Evolutionary conservation across 495 filamentous ascomycete genomes (phyloP), one percentile per base, ranked within the genome.

Genomic region (Podospora australis): DNA sequence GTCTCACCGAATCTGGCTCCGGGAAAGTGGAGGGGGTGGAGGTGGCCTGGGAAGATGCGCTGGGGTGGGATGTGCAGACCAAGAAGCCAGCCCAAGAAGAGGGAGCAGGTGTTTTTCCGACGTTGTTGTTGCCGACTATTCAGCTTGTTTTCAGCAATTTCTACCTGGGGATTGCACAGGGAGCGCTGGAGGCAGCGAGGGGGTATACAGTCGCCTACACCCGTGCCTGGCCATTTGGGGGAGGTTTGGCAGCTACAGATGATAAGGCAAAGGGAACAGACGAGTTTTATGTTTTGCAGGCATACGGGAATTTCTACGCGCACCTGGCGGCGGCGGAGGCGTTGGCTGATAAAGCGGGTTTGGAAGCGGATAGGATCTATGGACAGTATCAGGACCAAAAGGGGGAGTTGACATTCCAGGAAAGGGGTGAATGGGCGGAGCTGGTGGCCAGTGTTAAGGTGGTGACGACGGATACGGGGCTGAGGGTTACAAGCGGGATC

Each of bases 101-200:
- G 1, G 57, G 81, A 38, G 52, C 62, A 17, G 71, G 76, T 53
- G 67, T 70, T 2, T 82, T 72, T 45, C 70, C 70, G 4, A 71
- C 63, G 28, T 52, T 82, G 16, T 60, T 81, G 8, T 70, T 82
- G 0, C 78, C 78, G 14, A 78, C 75, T 10, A 79, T 82, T 53
- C 79, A 81, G 52, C 72, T 82, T 1, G 75, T 80, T 47, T 83
- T 82, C 63, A 67, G 65, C 49, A 80, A 81, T 55, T 80, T 83
- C 59, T 80, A 83, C 57, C 65, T 81, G 13, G 79, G 79, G 28
- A 81, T 82, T 43, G 74, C 78, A 2, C 64, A 69, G 8, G 79
- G 78, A 0, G 70, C 75, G 1, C 62, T 81, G 3, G 60, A 70
- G 13, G 69, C 67, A 45, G 74, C 75, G 14, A 49, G 65, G 3